Evolutionary conservation across 257 asterid genomes (phyloP).

Genomic region (Przewalskia tangutica): DNA sequence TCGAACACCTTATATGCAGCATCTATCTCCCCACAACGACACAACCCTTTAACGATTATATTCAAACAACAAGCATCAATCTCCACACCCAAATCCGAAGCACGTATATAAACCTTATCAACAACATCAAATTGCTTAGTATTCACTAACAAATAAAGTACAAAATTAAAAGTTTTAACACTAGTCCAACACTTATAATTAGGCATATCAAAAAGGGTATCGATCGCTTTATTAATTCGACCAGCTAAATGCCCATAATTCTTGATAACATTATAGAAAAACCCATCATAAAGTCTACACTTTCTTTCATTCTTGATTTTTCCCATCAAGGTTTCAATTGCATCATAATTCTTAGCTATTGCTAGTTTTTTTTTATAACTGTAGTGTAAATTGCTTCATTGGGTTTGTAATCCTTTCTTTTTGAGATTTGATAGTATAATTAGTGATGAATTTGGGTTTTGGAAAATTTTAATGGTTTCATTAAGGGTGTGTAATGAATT

Average conservation of each 20-base stretch:
- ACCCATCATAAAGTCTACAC: constrained; percentile 80
- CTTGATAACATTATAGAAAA: constrained; percentile 63
- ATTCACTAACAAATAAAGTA: constrained; percentile 57
- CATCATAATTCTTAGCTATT: constrained; percentile 50
- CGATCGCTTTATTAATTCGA: constrained; percentile 50
- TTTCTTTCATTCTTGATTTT: constrained; percentile 60
- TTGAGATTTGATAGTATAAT: constrained; percentile 49
- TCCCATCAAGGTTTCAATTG: constrained; percentile 52
- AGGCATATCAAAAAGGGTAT: constrained; percentile 77
- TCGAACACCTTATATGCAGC: constrained; percentile 68
- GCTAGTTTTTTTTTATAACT: constrained; percentile 58
- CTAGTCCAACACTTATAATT: constrained; percentile 74
- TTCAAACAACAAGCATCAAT: constrained; percentile 76
- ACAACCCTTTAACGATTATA: constrained; percentile 64
- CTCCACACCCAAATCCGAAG: constrained; percentile 55
- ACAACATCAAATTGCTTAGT: constrained; percentile 62
- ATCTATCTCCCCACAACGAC: constrained; percentile 52
- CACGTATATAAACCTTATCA: constrained; percentile 56
- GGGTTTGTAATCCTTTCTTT: constrained; percentile 71
- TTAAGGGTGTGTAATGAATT: background rate
- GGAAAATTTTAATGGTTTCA: constrained; percentile 54
- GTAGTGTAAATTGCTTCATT: constrained; percentile 57
- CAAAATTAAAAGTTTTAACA: constrained; percentile 51
- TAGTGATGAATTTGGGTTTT: constrained; percentile 41
- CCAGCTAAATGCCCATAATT: constrained; percentile 67